Evolutionary conservation across 1,284 basidiomycete genomes (phyloP).

Genomic region (Rhodotorula mucilaginosa): DNA sequence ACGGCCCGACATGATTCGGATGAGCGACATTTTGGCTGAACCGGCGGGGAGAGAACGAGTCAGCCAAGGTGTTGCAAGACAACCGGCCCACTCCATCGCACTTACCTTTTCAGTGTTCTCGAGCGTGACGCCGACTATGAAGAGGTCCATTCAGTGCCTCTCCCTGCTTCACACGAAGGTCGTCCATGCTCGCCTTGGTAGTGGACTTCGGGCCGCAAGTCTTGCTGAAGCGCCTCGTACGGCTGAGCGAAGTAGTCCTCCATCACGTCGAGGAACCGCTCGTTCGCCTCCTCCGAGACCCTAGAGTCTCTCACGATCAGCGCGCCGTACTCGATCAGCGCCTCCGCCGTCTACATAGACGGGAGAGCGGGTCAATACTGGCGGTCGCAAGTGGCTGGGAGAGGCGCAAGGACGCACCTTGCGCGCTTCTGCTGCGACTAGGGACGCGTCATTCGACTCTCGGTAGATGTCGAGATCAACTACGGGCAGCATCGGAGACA

Average conservation of each 20-base stretch:
- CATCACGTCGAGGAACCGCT: constrained; percentile 70
- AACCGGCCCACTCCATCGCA: constrained; percentile 55
- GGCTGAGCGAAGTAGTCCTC: constrained; percentile 82
- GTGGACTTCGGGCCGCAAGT: constrained; percentile 72
- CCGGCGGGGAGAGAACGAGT: constrained; percentile 46
- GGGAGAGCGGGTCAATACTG: not conserved
- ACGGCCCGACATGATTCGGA: constrained; percentile 69
- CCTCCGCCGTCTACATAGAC: constrained; percentile 64
- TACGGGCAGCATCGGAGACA: constrained; percentile 57
- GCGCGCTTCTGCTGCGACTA: constrained; percentile 62
- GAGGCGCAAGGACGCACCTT: constrained; percentile 54
- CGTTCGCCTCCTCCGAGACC: constrained; percentile 76
- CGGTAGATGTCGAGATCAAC: constrained; percentile 75
- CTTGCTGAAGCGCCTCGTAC: constrained; percentile 60
- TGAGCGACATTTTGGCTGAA: constrained; percentile 47
- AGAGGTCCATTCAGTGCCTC: not conserved
- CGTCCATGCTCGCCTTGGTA: constrained; percentile 50
- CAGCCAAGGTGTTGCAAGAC: not conserved
- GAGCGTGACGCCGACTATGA: constrained; percentile 54
- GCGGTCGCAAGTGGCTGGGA: not conserved
- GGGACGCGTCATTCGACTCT: constrained; percentile 54
- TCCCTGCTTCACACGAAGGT: too few species aligned
- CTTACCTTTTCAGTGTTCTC: constrained; percentile 81
- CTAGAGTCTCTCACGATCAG: constrained; percentile 76
- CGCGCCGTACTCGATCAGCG: constrained; percentile 74